phyloP scores from a whole-genome alignment of 2,329 filamentous ascomycete species.

The Lecanicillium sp. region DNA sequence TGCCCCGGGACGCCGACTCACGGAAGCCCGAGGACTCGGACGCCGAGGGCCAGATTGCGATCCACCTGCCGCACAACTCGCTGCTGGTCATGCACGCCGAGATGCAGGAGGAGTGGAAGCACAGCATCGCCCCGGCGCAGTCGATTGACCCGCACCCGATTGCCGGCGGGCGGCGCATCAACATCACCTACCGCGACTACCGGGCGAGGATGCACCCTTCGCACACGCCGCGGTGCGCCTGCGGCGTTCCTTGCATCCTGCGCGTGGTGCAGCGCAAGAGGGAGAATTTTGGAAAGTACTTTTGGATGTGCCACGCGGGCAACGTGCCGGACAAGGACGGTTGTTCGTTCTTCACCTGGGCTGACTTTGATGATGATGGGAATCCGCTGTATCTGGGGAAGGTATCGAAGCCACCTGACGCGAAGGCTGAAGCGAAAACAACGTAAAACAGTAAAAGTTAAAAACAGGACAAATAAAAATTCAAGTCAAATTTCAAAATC shows the following conservation, averaged over 20 bases:
- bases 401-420: neutral
- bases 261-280: slow-evolving; percentile 73
- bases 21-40: slow-evolving; percentile 43
- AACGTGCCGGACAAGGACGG: slow-evolving; percentile 61
- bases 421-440: too few relatives aligned
- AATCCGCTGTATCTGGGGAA: slow-evolving; percentile 42
- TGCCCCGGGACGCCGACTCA: slow-evolving; percentile 48
- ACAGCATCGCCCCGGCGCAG: slow-evolving; percentile 67
- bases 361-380: slow-evolving; percentile 78
- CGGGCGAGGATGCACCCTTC: slow-evolving; percentile 67
- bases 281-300: slow-evolving; percentile 72
- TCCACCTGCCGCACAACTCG: slow-evolving; percentile 91
- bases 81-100: slow-evolving; percentile 93
- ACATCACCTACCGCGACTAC: slow-evolving; percentile 90
- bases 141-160: slow-evolving; percentile 80
- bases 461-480: neutral
- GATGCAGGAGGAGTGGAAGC: slow-evolving; percentile 98
- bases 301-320: slow-evolving; percentile 87
- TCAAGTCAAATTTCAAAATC: neutral
- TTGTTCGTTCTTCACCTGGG: slow-evolving; percentile 80
- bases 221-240: slow-evolving; percentile 71
- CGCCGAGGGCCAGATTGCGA: slow-evolving; percentile 76
- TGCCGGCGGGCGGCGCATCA: slow-evolving; percentile 73
- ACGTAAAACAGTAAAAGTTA: neutral
- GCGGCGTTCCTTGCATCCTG: slow-evolving; percentile 59